phyloP scores from a whole-genome alignment of 345 rosid genomes.

The Euphorbia lathyris region DNA sequence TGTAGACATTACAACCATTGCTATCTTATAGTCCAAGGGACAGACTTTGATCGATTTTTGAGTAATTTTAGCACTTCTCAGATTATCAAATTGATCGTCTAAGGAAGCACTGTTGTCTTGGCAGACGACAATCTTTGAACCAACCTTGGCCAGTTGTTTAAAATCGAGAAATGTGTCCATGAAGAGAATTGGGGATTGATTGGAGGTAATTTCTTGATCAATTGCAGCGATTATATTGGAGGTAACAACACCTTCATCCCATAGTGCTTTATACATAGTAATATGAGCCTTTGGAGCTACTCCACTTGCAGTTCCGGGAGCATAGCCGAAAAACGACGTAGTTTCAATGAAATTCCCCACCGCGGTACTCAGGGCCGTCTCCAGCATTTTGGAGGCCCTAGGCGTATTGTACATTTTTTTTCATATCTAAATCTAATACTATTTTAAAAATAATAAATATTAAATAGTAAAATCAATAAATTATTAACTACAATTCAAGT shows the following conservation, averaged over 20 bases:
- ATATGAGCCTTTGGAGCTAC: conserved; percentile 24
- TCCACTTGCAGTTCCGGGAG: conserved; percentile 24
- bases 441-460: too few species aligned
- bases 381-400: too few species aligned
- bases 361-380: conserved; percentile 28
- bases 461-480: too few species aligned
- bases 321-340: conserved; percentile 33
- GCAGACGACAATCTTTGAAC: conserved; percentile 42
- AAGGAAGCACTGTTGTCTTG: conserved; percentile 29
- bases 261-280: conserved; percentile 33
- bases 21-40: too few species aligned
- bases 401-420: too few species aligned
- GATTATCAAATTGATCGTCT: conserved; percentile 25
- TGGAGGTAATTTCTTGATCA: conserved; percentile 25
- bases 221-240: conserved; percentile 29
- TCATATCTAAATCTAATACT: too few species aligned
- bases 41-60: too few species aligned
- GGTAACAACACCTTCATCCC: conserved; percentile 19
- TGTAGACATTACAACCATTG: too few species aligned
- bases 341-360: conserved; percentile 30
- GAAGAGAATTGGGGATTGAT: conserved; percentile 34
- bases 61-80: conserved; percentile 19
- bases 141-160: conserved; percentile 21
- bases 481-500: too few species aligned
- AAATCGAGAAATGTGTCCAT: conserved; percentile 29